These are phyloP conservation scores for Cryptococcus hybrid DNA, from an alignment of 1,284 basidiomycete species.

Conservation along the genomic window DNA sequence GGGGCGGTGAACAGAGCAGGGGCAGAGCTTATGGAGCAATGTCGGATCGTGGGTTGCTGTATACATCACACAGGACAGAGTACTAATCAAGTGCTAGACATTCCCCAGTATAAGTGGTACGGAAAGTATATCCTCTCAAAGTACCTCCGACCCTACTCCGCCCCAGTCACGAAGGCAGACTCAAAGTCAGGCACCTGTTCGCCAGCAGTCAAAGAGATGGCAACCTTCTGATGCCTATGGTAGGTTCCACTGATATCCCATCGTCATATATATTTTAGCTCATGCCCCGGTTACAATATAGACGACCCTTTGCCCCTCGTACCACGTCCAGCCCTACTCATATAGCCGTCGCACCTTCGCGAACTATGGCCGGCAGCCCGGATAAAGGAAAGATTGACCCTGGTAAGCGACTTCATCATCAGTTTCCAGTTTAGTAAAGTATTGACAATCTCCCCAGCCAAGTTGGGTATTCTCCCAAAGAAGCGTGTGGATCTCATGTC, in stretches of 20 bases:
- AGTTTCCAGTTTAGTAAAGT: not conserved
- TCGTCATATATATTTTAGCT: not conserved
- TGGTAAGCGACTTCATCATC: slow-evolving; percentile 23
- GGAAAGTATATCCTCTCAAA: slow-evolving; percentile 30
- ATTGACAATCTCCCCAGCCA: slow-evolving; percentile 23
- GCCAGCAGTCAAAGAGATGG: slow-evolving; percentile 36
- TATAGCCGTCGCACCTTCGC: not conserved
- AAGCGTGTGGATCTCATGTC: slow-evolving; percentile 47
- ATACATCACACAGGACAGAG: too few species aligned
- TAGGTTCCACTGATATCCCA: slow-evolving; percentile 15
- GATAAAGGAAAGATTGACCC: slow-evolving; percentile 48
- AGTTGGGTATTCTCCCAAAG: slow-evolving; percentile 50
- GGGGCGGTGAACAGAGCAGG: slow-evolving; percentile 33
- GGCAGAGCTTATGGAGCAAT: slow-evolving; percentile 28
- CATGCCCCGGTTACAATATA: not conserved
- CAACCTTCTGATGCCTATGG: slow-evolving; percentile 45
- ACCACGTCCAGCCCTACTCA: slow-evolving; percentile 2
- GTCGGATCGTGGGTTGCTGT: slow-evolving; percentile 9
- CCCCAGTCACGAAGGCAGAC: not conserved
- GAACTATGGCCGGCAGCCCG: slow-evolving; percentile 15
- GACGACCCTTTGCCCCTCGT: slow-evolving; percentile 30
- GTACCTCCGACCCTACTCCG: slow-evolving; percentile 20
- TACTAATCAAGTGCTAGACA: not conserved
- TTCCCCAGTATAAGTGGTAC: slow-evolving; percentile 11
- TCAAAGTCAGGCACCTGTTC: slow-evolving; percentile 6